Evolutionary conservation across 108 stramenopile species (phyloP).

Genomic region (Cyclostephanos tholiformis): DNA sequence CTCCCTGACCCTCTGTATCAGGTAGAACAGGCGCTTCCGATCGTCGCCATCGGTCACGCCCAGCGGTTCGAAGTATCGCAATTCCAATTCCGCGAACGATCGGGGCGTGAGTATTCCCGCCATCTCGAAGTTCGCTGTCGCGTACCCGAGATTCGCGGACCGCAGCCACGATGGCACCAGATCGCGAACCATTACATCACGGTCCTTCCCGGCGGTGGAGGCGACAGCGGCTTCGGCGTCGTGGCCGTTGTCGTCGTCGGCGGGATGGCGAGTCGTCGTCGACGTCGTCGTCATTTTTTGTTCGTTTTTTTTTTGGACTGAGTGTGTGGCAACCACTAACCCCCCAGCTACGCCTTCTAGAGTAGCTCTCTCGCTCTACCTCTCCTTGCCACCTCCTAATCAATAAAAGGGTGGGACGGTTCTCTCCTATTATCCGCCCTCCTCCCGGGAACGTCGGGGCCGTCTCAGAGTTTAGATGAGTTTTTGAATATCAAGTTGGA

Average conservation of each 20-base stretch:
- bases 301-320: no score
- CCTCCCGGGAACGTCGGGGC: no score
- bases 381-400: no score
- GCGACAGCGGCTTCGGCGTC: conserved; percentile 1
- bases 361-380: no score
- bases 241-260: conserved; percentile 2
- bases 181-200: neutral
- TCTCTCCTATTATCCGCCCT: no score
- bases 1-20: conserved; percentile 83
- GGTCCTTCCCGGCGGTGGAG: conserved; percentile 19
- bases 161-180: conserved; percentile 77
- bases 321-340: no score
- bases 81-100: conserved; percentile 72
- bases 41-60: conserved; percentile 74
- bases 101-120: conserved; percentile 81
- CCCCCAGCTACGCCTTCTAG: no score
- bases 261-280: no score
- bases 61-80: conserved; percentile 72
- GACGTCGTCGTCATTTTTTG: no score
- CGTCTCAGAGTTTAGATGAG: no score
- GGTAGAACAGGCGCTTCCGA: conserved; percentile 83
- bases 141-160: conserved; percentile 68
- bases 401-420: no score
- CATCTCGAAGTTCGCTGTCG: conserved; percentile 71
- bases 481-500: no score